These are phyloP conservation scores for Phaeoacremonium minimum DNA, from an alignment of 2,329 filamentous ascomycete species.

Conservation along the genomic window DNA sequence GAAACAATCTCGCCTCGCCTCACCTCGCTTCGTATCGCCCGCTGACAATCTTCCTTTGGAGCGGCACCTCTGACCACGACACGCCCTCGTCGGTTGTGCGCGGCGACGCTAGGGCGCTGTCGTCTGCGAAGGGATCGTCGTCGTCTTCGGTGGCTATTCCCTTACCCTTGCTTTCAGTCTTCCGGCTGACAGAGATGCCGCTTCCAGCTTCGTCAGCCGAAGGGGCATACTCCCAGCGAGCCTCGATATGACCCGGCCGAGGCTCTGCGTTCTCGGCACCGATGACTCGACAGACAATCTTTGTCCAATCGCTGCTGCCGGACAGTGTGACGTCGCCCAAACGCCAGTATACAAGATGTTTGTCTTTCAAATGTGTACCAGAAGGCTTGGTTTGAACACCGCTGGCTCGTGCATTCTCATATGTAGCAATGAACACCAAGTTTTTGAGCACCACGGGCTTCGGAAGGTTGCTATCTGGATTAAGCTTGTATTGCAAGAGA, in stretches of 20 bases:
- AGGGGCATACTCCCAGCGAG: constrained; percentile 64
- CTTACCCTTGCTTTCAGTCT: constrained; percentile 47
- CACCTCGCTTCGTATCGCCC: constrained; percentile 67
- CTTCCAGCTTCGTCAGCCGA: constrained; percentile 32
- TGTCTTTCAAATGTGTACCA: constrained; percentile 75
- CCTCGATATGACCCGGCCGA: constrained; percentile 73
- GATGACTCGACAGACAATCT: constrained; percentile 77
- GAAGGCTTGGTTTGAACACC: constrained; percentile 73
- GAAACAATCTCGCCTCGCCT: constrained; percentile 3
- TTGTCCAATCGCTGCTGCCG: constrained; percentile 56
- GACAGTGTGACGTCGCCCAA: constrained; percentile 66
- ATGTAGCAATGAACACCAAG: constrained; percentile 66
- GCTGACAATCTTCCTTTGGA: constrained; percentile 63
- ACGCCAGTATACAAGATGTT: constrained; percentile 75
- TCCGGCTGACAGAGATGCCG: constrained; percentile 60
- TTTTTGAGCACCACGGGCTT: constrained; percentile 56
- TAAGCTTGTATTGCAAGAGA: constrained; percentile 78
- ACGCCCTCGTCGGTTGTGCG: constrained; percentile 14
- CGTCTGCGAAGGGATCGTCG: constrained; percentile 70
- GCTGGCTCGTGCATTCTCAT: constrained; percentile 62
- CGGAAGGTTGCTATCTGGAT: constrained; percentile 56
- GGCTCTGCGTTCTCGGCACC: constrained; percentile 68
- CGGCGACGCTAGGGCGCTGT: constrained; percentile 24
- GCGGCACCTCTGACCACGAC: constrained; percentile 64
- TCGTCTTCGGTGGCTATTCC: constrained; percentile 42